Percentiles rank a stretch among this genome's conserved stretches.
phyloP scores from a whole-genome alignment of 768 basidiomycete genomes.

The Pulveroboletus sp. region DNA sequence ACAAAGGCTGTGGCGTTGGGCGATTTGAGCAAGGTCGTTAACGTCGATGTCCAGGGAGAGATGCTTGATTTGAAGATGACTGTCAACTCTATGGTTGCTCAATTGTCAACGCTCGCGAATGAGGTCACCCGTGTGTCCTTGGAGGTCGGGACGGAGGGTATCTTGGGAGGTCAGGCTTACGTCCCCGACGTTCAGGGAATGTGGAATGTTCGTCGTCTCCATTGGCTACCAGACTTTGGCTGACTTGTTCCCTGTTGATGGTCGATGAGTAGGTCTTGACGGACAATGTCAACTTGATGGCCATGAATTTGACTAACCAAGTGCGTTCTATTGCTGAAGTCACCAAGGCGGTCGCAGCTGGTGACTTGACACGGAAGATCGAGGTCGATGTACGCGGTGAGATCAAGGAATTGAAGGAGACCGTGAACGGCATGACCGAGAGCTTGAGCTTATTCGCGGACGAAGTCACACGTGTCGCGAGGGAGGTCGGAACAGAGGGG shows the following conservation, averaged over 20 bases:
- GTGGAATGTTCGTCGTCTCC: conserved; percentile 64
- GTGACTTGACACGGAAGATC: conserved; percentile 91
- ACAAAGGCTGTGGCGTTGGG: conserved; percentile 77
- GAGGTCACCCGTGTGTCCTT: conserved; percentile 90
- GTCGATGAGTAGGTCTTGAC: conserved; percentile 44
- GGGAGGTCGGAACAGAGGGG: conserved; percentile 97
- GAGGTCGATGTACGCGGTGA: conserved; percentile 89
- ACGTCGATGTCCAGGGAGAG: conserved; percentile 92
- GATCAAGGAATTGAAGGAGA: conserved; percentile 85
- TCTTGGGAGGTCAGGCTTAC: conserved; percentile 86
- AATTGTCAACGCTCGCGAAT: conserved; percentile 66
- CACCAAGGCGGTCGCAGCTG: conserved; percentile 90
- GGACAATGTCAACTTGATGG: conserved; percentile 86
- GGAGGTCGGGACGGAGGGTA: conserved; percentile 91
- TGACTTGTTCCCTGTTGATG: conserved; percentile 8
- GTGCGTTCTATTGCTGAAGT: conserved; percentile 88
- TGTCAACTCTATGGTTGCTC: conserved; percentile 73
- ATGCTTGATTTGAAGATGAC: conserved; percentile 83
- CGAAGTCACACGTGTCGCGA: conserved; percentile 81
- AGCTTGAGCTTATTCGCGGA: conserved; percentile 80
- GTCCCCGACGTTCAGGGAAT: conserved; percentile 93
- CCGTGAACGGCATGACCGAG: conserved; percentile 94
- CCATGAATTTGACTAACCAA: conserved; percentile 86
- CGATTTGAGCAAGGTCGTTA: conserved; percentile 77
- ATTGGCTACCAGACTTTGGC: neutral